Conservation (phyloP, 257 asterid genomes). For the Solanum lycopersicoides region DNA sequence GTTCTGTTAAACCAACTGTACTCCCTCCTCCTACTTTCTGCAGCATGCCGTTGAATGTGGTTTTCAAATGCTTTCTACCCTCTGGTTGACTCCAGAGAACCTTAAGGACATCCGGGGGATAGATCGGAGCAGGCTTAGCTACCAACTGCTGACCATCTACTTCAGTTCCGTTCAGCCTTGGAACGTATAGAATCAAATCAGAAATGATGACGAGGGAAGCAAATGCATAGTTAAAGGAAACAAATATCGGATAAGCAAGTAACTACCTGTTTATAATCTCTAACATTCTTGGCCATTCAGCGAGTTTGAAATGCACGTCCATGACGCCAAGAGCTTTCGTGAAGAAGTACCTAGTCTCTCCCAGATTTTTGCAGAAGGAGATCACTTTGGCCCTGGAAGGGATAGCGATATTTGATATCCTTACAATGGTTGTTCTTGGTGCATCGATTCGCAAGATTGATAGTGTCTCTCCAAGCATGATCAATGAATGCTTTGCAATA, state of each 20-base stretch:
- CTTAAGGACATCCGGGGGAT: slow-evolving; percentile 31
- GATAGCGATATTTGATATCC: slow-evolving; percentile 15
- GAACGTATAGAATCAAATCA: slow-evolving; percentile 1
- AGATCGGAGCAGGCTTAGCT: slow-evolving; percentile 53
- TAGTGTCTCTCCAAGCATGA: slow-evolving; percentile 32
- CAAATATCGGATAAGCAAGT: background rate
- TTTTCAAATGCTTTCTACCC: slow-evolving; percentile 29
- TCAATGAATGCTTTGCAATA: slow-evolving; percentile 31
- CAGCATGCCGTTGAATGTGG: slow-evolving; percentile 16
- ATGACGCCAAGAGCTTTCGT: background rate
- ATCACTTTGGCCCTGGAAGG: accelerated
- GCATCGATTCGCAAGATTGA: slow-evolving; percentile 39
- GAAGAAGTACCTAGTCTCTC: background rate
- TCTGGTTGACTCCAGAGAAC: slow-evolving; percentile 47
- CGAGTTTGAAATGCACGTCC: slow-evolving; percentile 29
- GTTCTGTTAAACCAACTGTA: slow-evolving; percentile 2
- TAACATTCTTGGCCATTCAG: slow-evolving; percentile 66
- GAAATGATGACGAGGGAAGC: background rate
- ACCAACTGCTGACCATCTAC: slow-evolving; percentile 22
- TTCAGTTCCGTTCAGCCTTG: slow-evolving; percentile 29
- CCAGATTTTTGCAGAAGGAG: slow-evolving; percentile 12
- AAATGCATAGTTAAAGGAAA: background rate
- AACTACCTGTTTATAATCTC: slow-evolving; percentile 46
- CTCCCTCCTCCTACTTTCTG: slow-evolving; percentile 7
- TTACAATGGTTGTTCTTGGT: slow-evolving; percentile 52